Evolutionary conservation across 345 rosid species (phyloP).

Genomic region (Erucastrum elatum): DNA sequence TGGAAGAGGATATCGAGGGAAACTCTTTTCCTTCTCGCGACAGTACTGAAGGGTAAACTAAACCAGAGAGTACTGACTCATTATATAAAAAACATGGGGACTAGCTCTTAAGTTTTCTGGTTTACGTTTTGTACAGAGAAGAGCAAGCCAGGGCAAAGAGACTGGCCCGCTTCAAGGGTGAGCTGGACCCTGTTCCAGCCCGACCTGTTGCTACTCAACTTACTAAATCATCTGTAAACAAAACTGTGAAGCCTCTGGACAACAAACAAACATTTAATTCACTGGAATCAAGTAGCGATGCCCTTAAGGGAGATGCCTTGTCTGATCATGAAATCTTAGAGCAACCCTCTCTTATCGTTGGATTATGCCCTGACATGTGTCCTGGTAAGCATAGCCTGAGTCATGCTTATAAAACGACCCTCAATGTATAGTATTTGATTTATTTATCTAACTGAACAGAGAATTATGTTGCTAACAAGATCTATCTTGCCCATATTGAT

Average conservation of each 20-base stretch:
- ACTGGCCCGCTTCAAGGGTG: constrained; percentile 74
- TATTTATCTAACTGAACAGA: constrained; percentile 13
- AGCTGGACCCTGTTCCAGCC: constrained; percentile 52
- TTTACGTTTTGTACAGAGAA: constrained; percentile 52
- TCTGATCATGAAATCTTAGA: constrained; percentile 56
- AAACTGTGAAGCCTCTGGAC: constrained; percentile 39
- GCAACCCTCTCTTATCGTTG: constrained; percentile 58
- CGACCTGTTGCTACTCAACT: constrained; percentile 43
- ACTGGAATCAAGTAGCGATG: constrained; percentile 44
- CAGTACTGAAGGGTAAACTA: constrained; percentile 64
- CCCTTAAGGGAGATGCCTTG: constrained; percentile 40
- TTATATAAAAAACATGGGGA: constrained; percentile 1
- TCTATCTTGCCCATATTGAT: constrained; percentile 12
- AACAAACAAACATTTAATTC: constrained; percentile 42
- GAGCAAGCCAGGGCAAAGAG: constrained; percentile 85
- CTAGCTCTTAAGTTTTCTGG: constrained; percentile 10
- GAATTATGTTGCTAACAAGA: background rate
- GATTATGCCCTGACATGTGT: constrained; percentile 90
- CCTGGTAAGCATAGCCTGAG: constrained; percentile 62
- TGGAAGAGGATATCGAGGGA: constrained; percentile 49
- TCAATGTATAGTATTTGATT: constrained; percentile 19
- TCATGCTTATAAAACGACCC: constrained; percentile 9
- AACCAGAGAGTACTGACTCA: constrained; percentile 8
- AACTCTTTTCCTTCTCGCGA: constrained; percentile 47
- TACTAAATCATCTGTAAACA: constrained; percentile 41